Conservation (phyloP, 495 filamentous ascomycete species). For the Opeltia flavorubescens region DNA sequence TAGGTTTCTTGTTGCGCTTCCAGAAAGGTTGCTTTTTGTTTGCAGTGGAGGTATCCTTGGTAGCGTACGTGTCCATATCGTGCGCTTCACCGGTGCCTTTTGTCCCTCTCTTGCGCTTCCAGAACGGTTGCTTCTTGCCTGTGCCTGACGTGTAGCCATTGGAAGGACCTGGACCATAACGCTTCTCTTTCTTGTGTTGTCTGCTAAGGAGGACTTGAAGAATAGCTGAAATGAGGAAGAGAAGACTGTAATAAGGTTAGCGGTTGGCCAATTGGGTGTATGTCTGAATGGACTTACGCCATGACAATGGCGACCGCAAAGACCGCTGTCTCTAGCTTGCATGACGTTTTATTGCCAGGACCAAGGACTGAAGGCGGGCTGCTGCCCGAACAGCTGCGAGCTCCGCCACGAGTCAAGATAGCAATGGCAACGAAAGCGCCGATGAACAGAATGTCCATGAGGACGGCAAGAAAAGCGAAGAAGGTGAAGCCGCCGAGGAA, state of each 20-base stretch:
- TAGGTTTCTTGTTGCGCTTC: slow-evolving; percentile 9
- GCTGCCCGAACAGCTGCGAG: slow-evolving; percentile 46
- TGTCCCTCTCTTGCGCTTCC: slow-evolving; percentile 25
- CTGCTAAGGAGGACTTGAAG: slow-evolving; percentile 50
- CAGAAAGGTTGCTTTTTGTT: slow-evolving; percentile 10
- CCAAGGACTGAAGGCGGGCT: slow-evolving; percentile 54
- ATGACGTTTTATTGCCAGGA: slow-evolving; percentile 35
- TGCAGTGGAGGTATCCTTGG: not conserved
- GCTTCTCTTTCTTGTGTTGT: slow-evolving; percentile 63
- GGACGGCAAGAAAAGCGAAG: slow-evolving; percentile 60
- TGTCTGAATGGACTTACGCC: slow-evolving; percentile 42
- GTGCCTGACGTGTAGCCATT: slow-evolving; percentile 67
- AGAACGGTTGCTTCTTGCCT: slow-evolving; percentile 33
- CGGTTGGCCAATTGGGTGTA: not conserved
- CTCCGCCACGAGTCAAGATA: slow-evolving; percentile 53
- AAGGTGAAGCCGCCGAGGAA: slow-evolving; percentile 63
- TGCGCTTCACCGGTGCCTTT: slow-evolving; percentile 4
- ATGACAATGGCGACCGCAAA: slow-evolving; percentile 68
- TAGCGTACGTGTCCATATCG: slow-evolving; percentile 4
- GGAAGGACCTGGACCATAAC: slow-evolving; percentile 60
- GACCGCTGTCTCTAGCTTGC: slow-evolving; percentile 53
- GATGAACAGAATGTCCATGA: slow-evolving; percentile 69
- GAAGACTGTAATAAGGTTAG: slow-evolving; percentile 30
- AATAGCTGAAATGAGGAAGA: slow-evolving; percentile 52
- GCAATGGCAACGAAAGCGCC: slow-evolving; percentile 72